Conservation (phyloP, 1,284 basidiomycete genomes). For the Rhodotorula sp. region DNA sequence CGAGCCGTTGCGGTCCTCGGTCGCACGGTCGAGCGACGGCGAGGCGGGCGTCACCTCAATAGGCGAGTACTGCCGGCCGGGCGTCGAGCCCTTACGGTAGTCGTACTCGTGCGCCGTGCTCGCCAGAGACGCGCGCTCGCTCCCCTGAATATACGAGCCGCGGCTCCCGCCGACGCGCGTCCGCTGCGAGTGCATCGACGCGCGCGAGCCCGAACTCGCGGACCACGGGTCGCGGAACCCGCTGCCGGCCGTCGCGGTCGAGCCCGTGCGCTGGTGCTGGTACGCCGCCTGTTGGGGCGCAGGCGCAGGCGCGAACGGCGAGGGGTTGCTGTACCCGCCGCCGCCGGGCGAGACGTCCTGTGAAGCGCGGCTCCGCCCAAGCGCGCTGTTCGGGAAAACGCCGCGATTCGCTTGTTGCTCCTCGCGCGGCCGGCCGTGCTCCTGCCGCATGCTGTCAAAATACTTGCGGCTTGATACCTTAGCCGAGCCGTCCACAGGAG, state of each 20-base stretch:
- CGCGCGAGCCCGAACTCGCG: background rate
- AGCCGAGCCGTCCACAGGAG: background rate
- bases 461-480: constrained; percentile 13
- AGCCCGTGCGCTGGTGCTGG: background rate
- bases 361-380: background rate
- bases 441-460: constrained; percentile 23
- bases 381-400: background rate
- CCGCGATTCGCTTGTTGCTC: constrained; percentile 24
- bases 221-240: constrained; percentile 17
- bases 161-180: background rate
- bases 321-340: background rate
- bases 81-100: background rate
- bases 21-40: background rate
- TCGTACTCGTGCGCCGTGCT: constrained; percentile 9
- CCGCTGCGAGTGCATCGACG: constrained; percentile 6
- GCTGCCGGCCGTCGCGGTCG: background rate
- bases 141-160: background rate
- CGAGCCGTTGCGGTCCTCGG: constrained; percentile 6
- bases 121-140: constrained; percentile 3
- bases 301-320: background rate
- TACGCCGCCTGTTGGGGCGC: background rate
- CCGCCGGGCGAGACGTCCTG: background rate
- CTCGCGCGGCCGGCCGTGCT: constrained; percentile 15
- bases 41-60: background rate
- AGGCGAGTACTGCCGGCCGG: background rate